These are phyloP conservation scores for Citrus cavaleriei DNA, from an alignment of 345 rosid genomes.

Conservation along the genomic window DNA sequence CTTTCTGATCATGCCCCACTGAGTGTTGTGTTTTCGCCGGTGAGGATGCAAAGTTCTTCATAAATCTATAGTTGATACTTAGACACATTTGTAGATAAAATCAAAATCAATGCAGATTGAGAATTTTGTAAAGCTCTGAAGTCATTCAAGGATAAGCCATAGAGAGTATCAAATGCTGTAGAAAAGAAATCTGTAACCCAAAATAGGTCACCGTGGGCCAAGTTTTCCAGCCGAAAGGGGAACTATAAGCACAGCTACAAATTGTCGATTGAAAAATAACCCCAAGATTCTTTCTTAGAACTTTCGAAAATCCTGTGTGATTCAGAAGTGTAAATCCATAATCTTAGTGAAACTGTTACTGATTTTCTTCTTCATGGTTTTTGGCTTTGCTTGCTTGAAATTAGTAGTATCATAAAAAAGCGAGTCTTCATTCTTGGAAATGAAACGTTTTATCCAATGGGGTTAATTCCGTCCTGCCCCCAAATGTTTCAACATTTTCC, in stretches of 20 bases:
- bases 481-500: no score
- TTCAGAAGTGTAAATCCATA: neutral
- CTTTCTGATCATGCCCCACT: slow-evolving; percentile 92
- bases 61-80: neutral
- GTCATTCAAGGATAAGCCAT: neutral
- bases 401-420: neutral
- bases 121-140: slow-evolving; percentile 7
- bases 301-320: neutral
- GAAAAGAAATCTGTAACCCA: neutral
- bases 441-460: neutral
- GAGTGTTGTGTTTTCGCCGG: slow-evolving; percentile 77
- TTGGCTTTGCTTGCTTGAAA: neutral
- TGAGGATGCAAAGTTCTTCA: slow-evolving; percentile 53
- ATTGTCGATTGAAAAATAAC: neutral
- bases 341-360: neutral
- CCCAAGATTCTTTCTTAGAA: neutral
- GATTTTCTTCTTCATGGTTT: neutral
- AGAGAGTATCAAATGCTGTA: neutral
- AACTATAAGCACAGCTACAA: neutral
- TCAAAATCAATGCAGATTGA: neutral
- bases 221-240: neutral
- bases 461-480: no score
- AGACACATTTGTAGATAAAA: slow-evolving; percentile 8
- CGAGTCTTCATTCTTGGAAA: neutral
- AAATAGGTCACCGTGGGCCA: neutral